Evolutionary conservation across 306 rosid species (phyloP), one percentile per base, ranked within the genome.

Genomic region (Quercus rubra): DNA sequence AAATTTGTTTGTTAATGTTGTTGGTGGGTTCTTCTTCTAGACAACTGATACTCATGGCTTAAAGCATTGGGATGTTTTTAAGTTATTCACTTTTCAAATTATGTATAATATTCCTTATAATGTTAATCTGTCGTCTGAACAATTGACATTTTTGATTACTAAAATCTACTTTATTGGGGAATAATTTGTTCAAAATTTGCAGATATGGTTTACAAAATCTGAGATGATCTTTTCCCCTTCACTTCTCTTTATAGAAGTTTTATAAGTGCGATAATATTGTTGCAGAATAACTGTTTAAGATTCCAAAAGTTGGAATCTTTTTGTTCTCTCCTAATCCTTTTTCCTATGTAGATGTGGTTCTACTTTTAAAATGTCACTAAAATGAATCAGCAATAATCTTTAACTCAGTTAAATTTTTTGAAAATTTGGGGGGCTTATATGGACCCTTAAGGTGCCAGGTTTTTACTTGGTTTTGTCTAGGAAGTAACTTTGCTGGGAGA

Each of bases 211-310:
- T 74, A 10, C 12, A 73, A 76, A 57, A 73, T 77, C 73, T 55
- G 56, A 59, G 23, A 31, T 59, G 80, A 51, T 78, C 77, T 57
- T 78, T 71, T 74, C 70, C 10, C 49, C 52, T 78, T 74, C 70
- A 30, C 41, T 74, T 49, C 55, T 52, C 8, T 68, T 67, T 19
- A 59, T 71, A 49, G n/a, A 46, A 4, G 13, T 58, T 15, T 35
- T 8, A 8, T 6, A 27, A 74, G 51, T 74, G 46, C 6, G 6
- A 20, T 61, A 70, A 38, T 35, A 70, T 57, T 74, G 70, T 52
- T 55, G 17, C 56, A 10, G 23, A 8, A 33, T 38, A 73, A 51
- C 14, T 59, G 75, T 72, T 55, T 41, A n/a, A 23, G 51, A 73
- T 74, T 78, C 73, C 35, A 58, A 5, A 59, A 66, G 30, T n/a